phyloP scores from a whole-genome alignment of 2,329 filamentous ascomycete genomes.

The Fusarium chaquense region DNA sequence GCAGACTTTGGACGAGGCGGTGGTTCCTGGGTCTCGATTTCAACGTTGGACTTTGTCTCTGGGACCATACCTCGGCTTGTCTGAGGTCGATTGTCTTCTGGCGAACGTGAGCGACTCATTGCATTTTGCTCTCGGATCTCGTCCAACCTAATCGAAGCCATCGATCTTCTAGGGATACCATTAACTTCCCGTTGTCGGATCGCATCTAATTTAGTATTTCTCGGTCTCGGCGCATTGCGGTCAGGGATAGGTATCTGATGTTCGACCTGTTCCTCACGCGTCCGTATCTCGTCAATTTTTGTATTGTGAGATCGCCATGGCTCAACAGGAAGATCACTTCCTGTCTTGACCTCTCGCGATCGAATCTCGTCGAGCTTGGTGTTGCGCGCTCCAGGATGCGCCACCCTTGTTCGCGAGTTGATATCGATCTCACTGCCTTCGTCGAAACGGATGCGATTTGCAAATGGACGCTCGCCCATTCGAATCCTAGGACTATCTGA shows the following conservation, averaged over 20 bases:
- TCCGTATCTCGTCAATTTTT: conserved; percentile 54
- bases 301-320: conserved; percentile 43
- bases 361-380: conserved; percentile 61
- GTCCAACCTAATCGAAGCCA: conserved; percentile 63
- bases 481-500: conserved; percentile 68
- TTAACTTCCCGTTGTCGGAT: conserved; percentile 60
- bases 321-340: conserved; percentile 43
- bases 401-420: conserved; percentile 46
- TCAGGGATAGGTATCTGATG: conserved; percentile 50
- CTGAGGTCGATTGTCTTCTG: conserved; percentile 53
- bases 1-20: conserved; percentile 41
- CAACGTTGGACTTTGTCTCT: conserved; percentile 22
- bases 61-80: conserved; percentile 39
- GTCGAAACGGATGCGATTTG: conserved; percentile 51
- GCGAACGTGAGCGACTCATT: conserved; percentile 58
- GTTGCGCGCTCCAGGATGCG: conserved; percentile 53
- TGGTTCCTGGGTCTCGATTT: conserved; percentile 34
- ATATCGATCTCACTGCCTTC: conserved; percentile 49
- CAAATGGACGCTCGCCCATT: conserved; percentile 54
- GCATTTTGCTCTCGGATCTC: conserved; percentile 66
- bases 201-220: conserved; percentile 63
- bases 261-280: conserved; percentile 51
- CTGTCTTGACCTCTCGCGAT: conserved; percentile 56
- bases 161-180: conserved; percentile 59
- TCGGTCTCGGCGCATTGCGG: conserved; percentile 47